These are phyloP conservation scores for Lyophyllum semitale DNA, from an alignment of 768 basidiomycete genomes.

Conservation along the genomic window DNA sequence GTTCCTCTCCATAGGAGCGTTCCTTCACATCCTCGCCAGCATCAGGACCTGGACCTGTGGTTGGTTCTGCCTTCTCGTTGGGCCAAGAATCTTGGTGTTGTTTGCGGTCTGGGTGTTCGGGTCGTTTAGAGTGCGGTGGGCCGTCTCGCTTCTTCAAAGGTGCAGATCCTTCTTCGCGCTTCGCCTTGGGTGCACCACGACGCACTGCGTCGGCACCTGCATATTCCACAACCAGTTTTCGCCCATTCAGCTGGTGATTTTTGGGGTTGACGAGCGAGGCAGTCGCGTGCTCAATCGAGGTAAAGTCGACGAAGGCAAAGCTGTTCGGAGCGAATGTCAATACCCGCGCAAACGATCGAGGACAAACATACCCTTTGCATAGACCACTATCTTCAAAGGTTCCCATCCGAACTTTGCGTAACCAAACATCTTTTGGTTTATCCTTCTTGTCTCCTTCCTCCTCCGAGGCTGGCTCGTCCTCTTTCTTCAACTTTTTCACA, in stretches of 20 bases:
- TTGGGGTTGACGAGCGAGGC: conserved; percentile 77
- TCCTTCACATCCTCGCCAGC: conserved; percentile 1
- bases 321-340: conserved; percentile 40
- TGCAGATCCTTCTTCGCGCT: conserved; percentile 18
- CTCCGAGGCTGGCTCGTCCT: conserved; percentile 26
- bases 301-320: conserved; percentile 94
- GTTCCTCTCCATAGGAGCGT: conserved; percentile 11
- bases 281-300: conserved; percentile 76
- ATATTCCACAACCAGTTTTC: conserved; percentile 85
- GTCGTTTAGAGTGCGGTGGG: conserved; percentile 5
- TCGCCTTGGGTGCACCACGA: conserved; percentile 62
- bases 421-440: conserved; percentile 48
- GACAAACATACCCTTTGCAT: conserved; percentile 85
- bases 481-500: conserved; percentile 32
- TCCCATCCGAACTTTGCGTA: conserved; percentile 87
- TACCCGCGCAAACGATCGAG: not conserved
- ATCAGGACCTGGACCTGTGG: not conserved
- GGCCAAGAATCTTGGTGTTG: conserved; percentile 1
- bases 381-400: conserved; percentile 94
- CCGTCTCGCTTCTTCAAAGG: conserved; percentile 14
- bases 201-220: conserved; percentile 89
- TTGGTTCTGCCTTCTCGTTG: not conserved
- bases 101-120: conserved; percentile 10
- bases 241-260: conserved; percentile 83
- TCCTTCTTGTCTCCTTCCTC: conserved; percentile 29